Evolutionary conservation across 1,284 basidiomycete species (phyloP).

Genomic region (Phenoliferia sp.): DNA sequence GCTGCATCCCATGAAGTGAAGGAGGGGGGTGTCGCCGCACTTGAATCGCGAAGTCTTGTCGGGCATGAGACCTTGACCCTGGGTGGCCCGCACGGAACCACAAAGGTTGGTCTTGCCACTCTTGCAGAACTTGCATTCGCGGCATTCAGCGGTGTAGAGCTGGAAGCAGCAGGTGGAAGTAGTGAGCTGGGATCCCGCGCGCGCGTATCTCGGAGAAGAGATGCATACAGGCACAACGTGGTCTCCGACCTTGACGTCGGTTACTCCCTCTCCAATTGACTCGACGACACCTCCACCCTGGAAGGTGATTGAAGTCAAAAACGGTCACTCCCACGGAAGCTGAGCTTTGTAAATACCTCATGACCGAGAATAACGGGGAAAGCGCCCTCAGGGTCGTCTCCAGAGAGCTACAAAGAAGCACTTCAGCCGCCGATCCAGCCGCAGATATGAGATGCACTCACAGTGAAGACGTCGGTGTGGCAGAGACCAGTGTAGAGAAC

Average conservation of each 20-base stretch:
- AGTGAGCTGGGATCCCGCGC: neutral
- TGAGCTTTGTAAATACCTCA: slow-evolving; percentile 29
- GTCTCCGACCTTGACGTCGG: slow-evolving; percentile 76
- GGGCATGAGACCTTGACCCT: slow-evolving; percentile 96
- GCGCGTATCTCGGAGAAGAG: neutral
- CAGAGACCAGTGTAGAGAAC: slow-evolving; percentile 89
- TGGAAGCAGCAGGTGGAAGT: neutral
- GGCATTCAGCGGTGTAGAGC: slow-evolving; percentile 62
- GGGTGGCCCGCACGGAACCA: slow-evolving; percentile 59
- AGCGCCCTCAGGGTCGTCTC: slow-evolving; percentile 90
- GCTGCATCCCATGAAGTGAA: slow-evolving; percentile 98
- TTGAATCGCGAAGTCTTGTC: slow-evolving; percentile 88
- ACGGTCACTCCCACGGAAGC: neutral
- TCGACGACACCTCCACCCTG: slow-evolving; percentile 57
- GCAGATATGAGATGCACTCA: slow-evolving; percentile 2
- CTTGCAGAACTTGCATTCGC: slow-evolving; percentile 96
- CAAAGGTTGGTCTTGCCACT: slow-evolving; percentile 98
- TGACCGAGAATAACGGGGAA: slow-evolving; percentile 79
- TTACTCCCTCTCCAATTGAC: slow-evolving; percentile 88
- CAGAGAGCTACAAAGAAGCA: slow-evolving; percentile 58
- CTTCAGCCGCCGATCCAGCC: neutral
- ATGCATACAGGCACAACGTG: slow-evolving; percentile 71
- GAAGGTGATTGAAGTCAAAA: neutral
- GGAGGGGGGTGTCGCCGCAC: slow-evolving; percentile 68
- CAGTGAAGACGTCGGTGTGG: slow-evolving; percentile 59